These are phyloP conservation scores for Plasmodium gonderi DNA, from an alignment of 169 alveolate genomes.

Conservation along the genomic window DNA sequence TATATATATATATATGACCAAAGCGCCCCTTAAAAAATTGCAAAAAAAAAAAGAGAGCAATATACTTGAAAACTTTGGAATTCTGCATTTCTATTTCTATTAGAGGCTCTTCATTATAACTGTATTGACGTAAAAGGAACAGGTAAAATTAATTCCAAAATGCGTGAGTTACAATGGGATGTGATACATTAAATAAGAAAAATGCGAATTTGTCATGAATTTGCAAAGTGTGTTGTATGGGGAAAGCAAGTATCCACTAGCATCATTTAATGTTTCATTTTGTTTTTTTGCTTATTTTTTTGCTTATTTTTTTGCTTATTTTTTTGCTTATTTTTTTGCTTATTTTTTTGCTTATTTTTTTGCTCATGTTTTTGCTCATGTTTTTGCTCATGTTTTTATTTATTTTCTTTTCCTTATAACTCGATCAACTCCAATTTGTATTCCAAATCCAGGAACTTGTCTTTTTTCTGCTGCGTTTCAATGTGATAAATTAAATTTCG, in stretches of 20 bases:
- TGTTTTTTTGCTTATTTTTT: not conserved
- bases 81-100: conserved; percentile 74
- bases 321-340: not conserved
- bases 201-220: no score
- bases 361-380: no score
- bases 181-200: no score
- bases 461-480: conserved; percentile 66
- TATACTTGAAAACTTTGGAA: conserved; percentile 63
- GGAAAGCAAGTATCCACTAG: no score
- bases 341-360: no score
- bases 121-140: not conserved
- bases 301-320: not conserved
- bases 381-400: not conserved
- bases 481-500: conserved; percentile 59
- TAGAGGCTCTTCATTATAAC: conserved; percentile 69
- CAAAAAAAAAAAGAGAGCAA: conserved; percentile 3
- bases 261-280: no score
- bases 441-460: conserved; percentile 63
- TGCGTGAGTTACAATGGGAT: not conserved
- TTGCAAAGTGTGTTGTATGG: not conserved
- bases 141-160: not conserved
- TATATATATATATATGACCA: not conserved
- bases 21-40: not conserved
- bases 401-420: not conserved
- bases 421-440: conserved; percentile 61